These are phyloP conservation scores for Eucalyptus curtisii DNA, from an alignment of 345 rosid species.

Conservation along the genomic window DNA sequence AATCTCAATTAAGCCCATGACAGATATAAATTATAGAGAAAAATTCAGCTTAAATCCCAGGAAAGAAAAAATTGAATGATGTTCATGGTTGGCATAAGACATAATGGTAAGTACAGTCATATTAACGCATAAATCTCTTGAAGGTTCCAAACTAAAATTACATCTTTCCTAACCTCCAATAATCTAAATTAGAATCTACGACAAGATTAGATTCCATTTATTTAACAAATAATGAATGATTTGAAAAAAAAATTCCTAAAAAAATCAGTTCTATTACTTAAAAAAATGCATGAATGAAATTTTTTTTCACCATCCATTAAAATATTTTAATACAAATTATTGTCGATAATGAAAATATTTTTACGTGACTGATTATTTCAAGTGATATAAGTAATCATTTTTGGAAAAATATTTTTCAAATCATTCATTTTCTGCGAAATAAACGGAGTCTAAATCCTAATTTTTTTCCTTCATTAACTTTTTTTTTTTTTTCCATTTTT, in stretches of 20 bases:
- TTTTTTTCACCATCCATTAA: not conserved
- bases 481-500: not conserved
- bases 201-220: not conserved
- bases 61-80: not conserved
- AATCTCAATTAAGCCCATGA: not conserved
- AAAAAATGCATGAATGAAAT: no score
- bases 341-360: not conserved
- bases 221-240: not conserved
- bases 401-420: rapidly evolving
- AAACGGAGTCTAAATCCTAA: not conserved
- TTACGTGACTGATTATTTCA: not conserved
- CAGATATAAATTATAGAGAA: not conserved
- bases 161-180: not conserved
- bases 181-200: not conserved
- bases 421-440: not conserved
- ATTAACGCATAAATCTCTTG: not conserved
- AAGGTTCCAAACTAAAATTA: not conserved
- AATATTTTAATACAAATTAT: no score
- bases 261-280: not conserved
- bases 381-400: not conserved
- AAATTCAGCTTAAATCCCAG: not conserved
- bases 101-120: not conserved
- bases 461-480: not conserved
- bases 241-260: not conserved
- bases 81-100: not conserved